Evolutionary conservation across 1,284 basidiomycete species (phyloP).

Genomic region (Coniferiporia sulphurascens): DNA sequence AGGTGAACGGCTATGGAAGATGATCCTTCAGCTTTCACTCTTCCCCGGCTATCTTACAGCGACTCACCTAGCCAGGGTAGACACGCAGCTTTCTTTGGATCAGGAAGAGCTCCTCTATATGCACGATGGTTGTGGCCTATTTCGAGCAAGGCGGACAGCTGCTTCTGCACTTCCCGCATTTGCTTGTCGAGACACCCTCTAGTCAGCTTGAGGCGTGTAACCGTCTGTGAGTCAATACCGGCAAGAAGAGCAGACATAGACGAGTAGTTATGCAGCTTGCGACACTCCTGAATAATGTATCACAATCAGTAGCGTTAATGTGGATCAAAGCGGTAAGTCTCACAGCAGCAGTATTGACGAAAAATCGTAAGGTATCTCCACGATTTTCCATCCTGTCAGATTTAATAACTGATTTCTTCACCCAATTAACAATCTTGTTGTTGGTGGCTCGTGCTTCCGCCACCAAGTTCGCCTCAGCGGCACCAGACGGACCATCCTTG

Average conservation of each 20-base stretch:
- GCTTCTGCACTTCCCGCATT: conserved; percentile 29
- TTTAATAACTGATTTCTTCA: conserved; percentile 37
- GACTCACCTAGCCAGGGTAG: conserved; percentile 38
- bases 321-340: conserved; percentile 10
- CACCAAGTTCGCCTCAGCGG: conserved; percentile 28
- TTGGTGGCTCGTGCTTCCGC: conserved; percentile 28
- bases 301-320: not conserved
- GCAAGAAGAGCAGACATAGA: conserved; percentile 38
- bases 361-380: conserved; percentile 36
- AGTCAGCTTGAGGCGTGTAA: conserved; percentile 34
- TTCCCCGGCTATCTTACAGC: not conserved
- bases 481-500: conserved; percentile 26
- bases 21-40: not conserved
- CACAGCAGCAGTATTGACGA: conserved; percentile 37
- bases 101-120: conserved; percentile 33
- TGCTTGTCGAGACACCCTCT: conserved; percentile 28
- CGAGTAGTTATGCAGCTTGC: conserved; percentile 37
- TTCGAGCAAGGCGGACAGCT: conserved; percentile 32
- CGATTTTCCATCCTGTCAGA: conserved; percentile 33
- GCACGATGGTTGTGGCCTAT: conserved; percentile 31
- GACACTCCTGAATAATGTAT: conserved; percentile 33
- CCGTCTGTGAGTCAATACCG: conserved; percentile 36
- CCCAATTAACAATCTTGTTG: conserved; percentile 39
- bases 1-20: conserved; percentile 35
- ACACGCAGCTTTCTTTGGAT: conserved; percentile 24